Evolutionary conservation across 2,329 filamentous ascomycete genomes (phyloP).

Genomic region (Fusarium nanum): DNA sequence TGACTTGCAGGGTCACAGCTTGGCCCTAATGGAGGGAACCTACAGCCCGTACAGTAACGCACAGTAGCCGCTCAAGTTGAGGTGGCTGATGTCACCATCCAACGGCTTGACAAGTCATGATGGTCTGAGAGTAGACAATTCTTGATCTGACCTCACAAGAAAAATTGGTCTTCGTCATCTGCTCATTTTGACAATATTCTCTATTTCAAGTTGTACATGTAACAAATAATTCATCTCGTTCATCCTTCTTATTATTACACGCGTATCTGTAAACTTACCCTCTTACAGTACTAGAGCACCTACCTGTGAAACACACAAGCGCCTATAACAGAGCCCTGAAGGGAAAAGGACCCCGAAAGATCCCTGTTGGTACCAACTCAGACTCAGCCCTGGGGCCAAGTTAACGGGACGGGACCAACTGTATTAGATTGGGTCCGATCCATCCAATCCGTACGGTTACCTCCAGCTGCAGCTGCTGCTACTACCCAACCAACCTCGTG

Average conservation of each 20-base stretch:
- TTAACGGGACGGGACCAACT: slow-evolving; percentile 13
- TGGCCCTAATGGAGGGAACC: slow-evolving; percentile 11
- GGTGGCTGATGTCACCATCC: slow-evolving; percentile 35
- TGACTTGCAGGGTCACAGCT: neutral
- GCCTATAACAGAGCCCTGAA: slow-evolving; percentile 11
- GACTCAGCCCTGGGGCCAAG: slow-evolving; percentile 39
- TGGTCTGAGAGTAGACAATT: slow-evolving; percentile 9
- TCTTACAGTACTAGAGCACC: neutral
- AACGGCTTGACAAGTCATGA: slow-evolving; percentile 29
- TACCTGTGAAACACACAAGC: slow-evolving; percentile 27
- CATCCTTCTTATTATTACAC: slow-evolving; percentile 1
- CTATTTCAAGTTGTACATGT: slow-evolving; percentile 1
- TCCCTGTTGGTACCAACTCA: slow-evolving; percentile 33
- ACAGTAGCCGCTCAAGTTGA: slow-evolving; percentile 19
- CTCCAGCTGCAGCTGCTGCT: neutral
- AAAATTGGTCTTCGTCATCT: neutral
- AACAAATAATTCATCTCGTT: slow-evolving; percentile 2
- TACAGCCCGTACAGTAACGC: neutral
- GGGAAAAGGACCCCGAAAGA: slow-evolving; percentile 28
- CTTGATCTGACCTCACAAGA: slow-evolving; percentile 34
- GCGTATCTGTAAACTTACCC: neutral
- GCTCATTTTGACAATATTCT: slow-evolving; percentile 1
- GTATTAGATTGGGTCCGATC: neutral
- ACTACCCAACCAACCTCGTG: slow-evolving; percentile 40
- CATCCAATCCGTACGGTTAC: slow-evolving; percentile 1